phyloP scores from a whole-genome alignment of 495 filamentous ascomycete species.

The Penicillium roqueforti region DNA sequence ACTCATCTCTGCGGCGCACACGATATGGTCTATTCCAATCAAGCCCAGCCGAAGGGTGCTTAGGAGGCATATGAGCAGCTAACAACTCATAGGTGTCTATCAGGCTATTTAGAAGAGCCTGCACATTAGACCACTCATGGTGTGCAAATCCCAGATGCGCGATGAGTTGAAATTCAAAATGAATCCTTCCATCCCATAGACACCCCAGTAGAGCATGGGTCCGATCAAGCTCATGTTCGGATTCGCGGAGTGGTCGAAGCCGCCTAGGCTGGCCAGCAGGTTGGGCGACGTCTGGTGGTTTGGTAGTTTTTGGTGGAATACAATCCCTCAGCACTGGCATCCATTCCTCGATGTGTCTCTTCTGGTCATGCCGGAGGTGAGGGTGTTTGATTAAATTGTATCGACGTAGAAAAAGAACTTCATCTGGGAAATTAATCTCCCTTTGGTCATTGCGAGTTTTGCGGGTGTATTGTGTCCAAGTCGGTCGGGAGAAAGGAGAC shows the following conservation, averaged over 20 bases:
- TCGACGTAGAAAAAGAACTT: conserved; percentile 1
- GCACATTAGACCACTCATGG: conserved; percentile 42
- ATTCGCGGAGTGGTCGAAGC: conserved; percentile 7
- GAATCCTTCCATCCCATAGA: conserved; percentile 25
- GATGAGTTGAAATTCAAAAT: conserved; percentile 32
- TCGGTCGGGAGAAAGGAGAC: conserved; percentile 4
- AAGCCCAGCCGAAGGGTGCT: conserved; percentile 18
- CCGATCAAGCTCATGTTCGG: conserved; percentile 18
- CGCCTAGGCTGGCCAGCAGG: conserved; percentile 8
- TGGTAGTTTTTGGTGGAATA: conserved; percentile 25
- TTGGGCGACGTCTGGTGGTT: conserved; percentile 17
- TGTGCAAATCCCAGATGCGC: conserved; percentile 41
- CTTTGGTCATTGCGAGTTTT: background rate
- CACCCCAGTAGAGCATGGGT: conserved; percentile 23
- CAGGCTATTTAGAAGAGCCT: conserved; percentile 36
- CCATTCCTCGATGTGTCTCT: conserved; percentile 34
- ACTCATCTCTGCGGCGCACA: background rate
- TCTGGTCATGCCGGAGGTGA: conserved; percentile 10
- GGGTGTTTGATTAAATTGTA: conserved; percentile 15
- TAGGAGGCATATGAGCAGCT: conserved; percentile 15
- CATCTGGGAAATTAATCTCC: conserved; percentile 1
- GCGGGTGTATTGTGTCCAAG: background rate
- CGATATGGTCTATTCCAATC: conserved; percentile 20
- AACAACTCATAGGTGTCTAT: conserved; percentile 33
- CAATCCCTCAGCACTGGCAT: conserved; percentile 40